Conservation (phyloP, 2,329 filamentous ascomycete species). For the Colletotrichum endophyticum region DNA sequence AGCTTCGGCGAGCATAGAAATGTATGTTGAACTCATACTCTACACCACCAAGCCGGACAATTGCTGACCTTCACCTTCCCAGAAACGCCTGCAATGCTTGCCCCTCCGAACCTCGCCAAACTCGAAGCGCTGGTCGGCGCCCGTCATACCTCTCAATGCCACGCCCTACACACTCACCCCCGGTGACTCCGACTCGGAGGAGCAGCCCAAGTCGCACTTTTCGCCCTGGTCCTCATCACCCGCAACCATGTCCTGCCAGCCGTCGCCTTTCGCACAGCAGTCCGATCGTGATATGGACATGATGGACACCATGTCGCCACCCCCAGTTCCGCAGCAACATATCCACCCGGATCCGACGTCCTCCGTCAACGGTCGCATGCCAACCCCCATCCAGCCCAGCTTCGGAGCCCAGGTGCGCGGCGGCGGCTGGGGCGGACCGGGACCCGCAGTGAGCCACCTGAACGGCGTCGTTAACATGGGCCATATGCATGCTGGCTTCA, state of each 20-base stretch:
- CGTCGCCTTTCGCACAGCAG: slow-evolving; percentile 18
- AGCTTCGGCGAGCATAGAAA: slow-evolving; percentile 57
- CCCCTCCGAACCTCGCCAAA: slow-evolving; percentile 53
- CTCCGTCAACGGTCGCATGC: slow-evolving; percentile 51
- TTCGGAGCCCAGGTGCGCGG: slow-evolving; percentile 61
- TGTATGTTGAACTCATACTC: slow-evolving; percentile 35
- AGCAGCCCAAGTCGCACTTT: slow-evolving; percentile 35
- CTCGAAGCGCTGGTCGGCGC: slow-evolving; percentile 28
- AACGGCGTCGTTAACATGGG: slow-evolving; percentile 43
- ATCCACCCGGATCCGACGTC: neutral
- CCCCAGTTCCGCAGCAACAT: slow-evolving; percentile 34
- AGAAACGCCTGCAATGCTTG: slow-evolving; percentile 62
- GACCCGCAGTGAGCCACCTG: slow-evolving; percentile 27
- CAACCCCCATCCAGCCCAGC: slow-evolving; percentile 63
- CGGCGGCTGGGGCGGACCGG: slow-evolving; percentile 48
- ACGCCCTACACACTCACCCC: slow-evolving; percentile 37
- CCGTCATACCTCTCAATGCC: slow-evolving; percentile 14
- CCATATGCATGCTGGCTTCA: slow-evolving; percentile 43
- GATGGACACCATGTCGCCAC: slow-evolving; percentile 38
- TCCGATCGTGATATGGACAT: slow-evolving; percentile 52
- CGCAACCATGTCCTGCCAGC: slow-evolving; percentile 26
- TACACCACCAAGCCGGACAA: neutral
- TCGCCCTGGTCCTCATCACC: slow-evolving; percentile 35
- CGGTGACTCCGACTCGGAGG: slow-evolving; percentile 44
- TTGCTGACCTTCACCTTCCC: neutral